These are phyloP conservation scores for Talaromyces sp. DNA, from an alignment of 2,329 filamentous ascomycete genomes.

Conservation along the genomic window DNA sequence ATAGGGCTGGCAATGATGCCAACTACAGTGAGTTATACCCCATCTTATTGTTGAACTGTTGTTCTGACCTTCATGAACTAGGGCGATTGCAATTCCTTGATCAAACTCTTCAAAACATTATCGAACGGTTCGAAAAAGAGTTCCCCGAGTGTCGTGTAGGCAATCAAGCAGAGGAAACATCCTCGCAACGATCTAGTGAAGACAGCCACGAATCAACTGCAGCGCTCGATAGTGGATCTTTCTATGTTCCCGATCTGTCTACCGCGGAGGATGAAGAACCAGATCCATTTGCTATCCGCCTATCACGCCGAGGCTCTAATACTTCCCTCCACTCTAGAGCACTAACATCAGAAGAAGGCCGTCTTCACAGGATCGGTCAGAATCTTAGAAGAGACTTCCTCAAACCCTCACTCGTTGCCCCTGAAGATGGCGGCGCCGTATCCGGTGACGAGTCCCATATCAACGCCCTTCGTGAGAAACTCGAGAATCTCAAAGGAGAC, in stretches of 20 bases:
- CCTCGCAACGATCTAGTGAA: conserved; percentile 33
- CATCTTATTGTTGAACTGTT: neutral
- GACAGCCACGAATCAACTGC: conserved; percentile 20
- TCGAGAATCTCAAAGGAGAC: conserved; percentile 40
- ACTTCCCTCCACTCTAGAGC: conserved; percentile 63
- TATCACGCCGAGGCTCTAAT: conserved; percentile 59
- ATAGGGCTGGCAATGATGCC: conserved; percentile 63
- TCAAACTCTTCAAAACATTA: conserved; percentile 81
- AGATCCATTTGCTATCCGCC: conserved; percentile 42
- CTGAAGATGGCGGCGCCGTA: conserved; percentile 29
- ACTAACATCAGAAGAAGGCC: conserved; percentile 63
- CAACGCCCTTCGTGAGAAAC: conserved; percentile 38
- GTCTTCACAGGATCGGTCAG: conserved; percentile 64
- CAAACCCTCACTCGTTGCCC: conserved; percentile 41
- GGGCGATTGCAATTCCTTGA: conserved; percentile 81
- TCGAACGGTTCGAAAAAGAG: conserved; percentile 91
- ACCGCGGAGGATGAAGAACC: conserved; percentile 37
- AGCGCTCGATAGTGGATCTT: conserved; percentile 30
- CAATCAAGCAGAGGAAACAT: conserved; percentile 22
- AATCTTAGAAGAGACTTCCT: conserved; percentile 61
- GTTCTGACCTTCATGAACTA: conserved; percentile 33
- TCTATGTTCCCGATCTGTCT: conserved; percentile 27
- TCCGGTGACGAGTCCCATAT: conserved; percentile 42
- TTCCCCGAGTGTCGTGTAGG: conserved; percentile 64
- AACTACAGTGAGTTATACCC: conserved; percentile 63